Conservation (phyloP, 164 flowering plant genomes). For the Saururus chinensis region DNA sequence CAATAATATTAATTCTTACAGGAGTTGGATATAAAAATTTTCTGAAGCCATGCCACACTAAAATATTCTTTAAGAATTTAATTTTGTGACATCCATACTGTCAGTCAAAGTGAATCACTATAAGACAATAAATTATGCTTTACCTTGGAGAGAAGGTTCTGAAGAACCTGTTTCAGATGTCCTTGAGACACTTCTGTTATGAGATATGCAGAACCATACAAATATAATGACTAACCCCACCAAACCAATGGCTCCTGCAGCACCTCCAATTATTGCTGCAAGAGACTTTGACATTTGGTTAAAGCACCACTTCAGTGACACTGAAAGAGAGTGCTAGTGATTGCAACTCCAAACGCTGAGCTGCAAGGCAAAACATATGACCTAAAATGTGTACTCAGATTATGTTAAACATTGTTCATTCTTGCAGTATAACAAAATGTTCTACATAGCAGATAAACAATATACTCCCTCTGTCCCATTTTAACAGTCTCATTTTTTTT, state of each 20-base stretch:
- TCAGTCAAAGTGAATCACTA: neutral
- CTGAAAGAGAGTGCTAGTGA: conserved; percentile 12
- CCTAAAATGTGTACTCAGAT: no score
- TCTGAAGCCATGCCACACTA: no score
- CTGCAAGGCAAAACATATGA: conserved; percentile 14
- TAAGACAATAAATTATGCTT: neutral
- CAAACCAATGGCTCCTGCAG: conserved; percentile 91
- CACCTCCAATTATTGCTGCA: conserved; percentile 89
- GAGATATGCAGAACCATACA: conserved; percentile 53
- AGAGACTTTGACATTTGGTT: conserved; percentile 80
- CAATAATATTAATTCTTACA: no score
- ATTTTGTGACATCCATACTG: no score
- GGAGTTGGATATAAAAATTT: no score
- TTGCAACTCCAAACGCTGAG: conserved; percentile 27
- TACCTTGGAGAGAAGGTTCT: conserved; percentile 74
- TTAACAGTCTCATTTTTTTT: no score
- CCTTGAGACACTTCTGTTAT: conserved; percentile 40
- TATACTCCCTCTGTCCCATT: no score
- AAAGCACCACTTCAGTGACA: conserved; percentile 33
- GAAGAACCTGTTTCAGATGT: conserved; percentile 88
- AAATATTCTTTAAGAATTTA: no score
- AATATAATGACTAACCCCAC: conserved; percentile 43
- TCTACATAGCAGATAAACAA: no score
- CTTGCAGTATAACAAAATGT: no score
- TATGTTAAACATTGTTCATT: no score